Evolutionary conservation across 805 yeast genomes (phyloP).

Genomic region (Yarrowia deformans): DNA sequence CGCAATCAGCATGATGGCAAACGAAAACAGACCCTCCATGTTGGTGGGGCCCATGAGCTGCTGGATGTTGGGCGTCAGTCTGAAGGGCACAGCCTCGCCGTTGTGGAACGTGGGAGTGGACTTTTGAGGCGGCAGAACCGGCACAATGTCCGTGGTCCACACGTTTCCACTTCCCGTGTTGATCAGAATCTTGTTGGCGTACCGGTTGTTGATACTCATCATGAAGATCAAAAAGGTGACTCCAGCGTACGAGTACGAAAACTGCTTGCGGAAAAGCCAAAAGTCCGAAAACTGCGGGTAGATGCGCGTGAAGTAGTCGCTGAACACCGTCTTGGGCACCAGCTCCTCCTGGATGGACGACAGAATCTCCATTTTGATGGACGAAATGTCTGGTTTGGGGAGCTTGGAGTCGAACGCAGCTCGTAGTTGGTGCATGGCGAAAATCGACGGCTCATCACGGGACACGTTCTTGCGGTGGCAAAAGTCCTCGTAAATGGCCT

Average conservation of each 20-base stretch:
- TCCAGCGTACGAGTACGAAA: conserved; percentile 92
- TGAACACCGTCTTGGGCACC: conserved; percentile 84
- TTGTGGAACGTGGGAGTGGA: conserved; percentile 87
- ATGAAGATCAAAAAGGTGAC: conserved; percentile 90
- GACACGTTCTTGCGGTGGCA: conserved; percentile 76
- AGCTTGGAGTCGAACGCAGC: conserved; percentile 93
- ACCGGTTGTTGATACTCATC: conserved; percentile 91
- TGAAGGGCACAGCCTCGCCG: conserved; percentile 92
- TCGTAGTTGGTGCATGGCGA: conserved; percentile 81
- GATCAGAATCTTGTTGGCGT: conserved; percentile 90
- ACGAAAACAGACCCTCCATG: conserved; percentile 88
- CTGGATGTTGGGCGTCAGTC: conserved; percentile 95
- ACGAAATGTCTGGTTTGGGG: conserved; percentile 89
- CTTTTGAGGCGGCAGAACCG: conserved; percentile 58
- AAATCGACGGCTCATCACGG: conserved; percentile 89
- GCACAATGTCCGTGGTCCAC: conserved; percentile 95
- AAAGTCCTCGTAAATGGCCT: conserved; percentile 83
- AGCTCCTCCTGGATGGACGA: conserved; percentile 86
- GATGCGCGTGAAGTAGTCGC: conserved; percentile 72
- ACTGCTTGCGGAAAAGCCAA: conserved; percentile 96
- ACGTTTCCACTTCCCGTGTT: conserved; percentile 84
- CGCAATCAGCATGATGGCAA: conserved; percentile 82
- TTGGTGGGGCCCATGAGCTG: conserved; percentile 93
- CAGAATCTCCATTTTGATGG: conserved; percentile 88
- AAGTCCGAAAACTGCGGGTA: conserved; percentile 88